Percentiles rank a stretch among this genome's conserved stretches.
Evolutionary conservation across 257 asterid genomes (phyloP).

Genomic region (Nicotiana attenuata): DNA sequence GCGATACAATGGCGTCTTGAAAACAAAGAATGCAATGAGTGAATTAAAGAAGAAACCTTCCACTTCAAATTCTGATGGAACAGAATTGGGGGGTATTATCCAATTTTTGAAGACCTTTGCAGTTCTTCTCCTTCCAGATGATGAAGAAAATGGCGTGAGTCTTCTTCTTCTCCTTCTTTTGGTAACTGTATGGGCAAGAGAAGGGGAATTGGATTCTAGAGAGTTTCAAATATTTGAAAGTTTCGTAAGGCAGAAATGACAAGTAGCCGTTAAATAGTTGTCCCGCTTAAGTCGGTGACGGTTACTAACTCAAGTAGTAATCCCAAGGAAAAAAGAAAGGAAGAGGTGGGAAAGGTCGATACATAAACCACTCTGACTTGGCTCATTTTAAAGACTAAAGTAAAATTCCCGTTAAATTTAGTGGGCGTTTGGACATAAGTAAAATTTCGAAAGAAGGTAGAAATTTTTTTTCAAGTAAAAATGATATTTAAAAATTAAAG

Average conservation of each 20-base stretch:
- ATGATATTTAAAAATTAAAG: no score
- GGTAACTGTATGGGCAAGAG: neutral
- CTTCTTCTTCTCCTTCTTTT: neutral
- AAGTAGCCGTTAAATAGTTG: constrained; percentile 43
- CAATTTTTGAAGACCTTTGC: neutral
- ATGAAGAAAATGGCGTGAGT: neutral
- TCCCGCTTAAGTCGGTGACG: constrained; percentile 40
- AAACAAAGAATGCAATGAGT: neutral
- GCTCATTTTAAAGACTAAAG: no score
- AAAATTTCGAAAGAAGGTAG: no score
- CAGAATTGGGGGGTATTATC: neutral
- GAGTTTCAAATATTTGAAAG: constrained; percentile 39
- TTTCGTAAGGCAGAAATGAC: neutral
- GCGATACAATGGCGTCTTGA: neutral
- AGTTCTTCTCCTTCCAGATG: neutral
- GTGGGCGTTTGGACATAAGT: no score
- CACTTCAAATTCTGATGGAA: neutral
- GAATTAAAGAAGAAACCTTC: neutral
- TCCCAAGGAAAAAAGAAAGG: neutral
- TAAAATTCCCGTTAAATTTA: no score
- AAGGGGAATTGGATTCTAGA: constrained; percentile 11
- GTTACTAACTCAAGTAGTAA: neutral
- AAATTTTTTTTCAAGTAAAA: no score
- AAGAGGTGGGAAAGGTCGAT: no score
- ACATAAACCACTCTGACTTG: no score